Evolutionary conservation across 2,329 filamentous ascomycete genomes (phyloP).

Genomic region (Aspergillus pseudonomiae): DNA sequence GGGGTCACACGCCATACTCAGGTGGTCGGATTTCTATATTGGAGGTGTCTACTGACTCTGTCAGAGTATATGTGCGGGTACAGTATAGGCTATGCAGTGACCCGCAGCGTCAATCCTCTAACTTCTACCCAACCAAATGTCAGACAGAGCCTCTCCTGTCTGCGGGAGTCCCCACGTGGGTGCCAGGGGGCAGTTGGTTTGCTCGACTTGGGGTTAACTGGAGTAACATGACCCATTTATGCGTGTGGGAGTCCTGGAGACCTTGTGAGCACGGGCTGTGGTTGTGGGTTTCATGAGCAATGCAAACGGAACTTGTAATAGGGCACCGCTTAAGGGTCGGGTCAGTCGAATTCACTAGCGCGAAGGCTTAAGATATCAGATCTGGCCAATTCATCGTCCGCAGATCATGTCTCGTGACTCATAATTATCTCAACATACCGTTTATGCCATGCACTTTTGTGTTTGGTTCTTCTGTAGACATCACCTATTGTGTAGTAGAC

Average conservation of each 20-base stretch:
- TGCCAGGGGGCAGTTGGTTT: background rate
- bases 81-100: background rate
- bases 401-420: slow-evolving; percentile 2
- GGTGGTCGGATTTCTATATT: background rate
- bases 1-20: slow-evolving; percentile 1
- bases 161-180: background rate
- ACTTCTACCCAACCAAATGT: background rate
- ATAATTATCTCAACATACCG: background rate
- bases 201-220: background rate
- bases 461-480: slow-evolving; percentile 8
- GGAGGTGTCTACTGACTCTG: background rate
- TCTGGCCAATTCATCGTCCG: background rate
- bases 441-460: background rate
- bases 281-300: background rate
- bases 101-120: background rate
- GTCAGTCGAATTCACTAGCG: background rate
- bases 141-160: background rate
- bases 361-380: background rate
- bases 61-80: background rate
- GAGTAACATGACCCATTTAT: background rate
- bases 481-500: background rate
- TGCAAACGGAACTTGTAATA: background rate
- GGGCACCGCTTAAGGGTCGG: background rate
- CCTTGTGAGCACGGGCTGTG: background rate
- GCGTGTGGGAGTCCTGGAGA: background rate